Conservation (phyloP, 768 basidiomycete genomes). For the Lactifluus volemus region DNA sequence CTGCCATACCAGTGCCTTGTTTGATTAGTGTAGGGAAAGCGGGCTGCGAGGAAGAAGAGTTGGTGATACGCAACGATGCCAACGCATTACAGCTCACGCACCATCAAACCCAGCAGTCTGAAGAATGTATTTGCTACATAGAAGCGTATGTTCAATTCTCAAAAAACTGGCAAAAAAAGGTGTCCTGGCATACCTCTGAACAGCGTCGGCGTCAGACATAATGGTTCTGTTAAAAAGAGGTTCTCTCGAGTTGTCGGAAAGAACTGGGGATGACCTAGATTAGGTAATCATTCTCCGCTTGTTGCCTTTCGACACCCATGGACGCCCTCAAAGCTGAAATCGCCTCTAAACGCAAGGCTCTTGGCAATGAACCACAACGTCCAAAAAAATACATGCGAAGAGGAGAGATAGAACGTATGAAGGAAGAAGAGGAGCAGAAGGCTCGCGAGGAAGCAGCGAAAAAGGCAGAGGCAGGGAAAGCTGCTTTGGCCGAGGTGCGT, state of each 20-base stretch:
- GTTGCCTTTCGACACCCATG: constrained; percentile 38
- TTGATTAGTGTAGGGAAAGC: constrained; percentile 89
- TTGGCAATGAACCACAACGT: constrained; percentile 44
- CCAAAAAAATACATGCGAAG: constrained; percentile 84
- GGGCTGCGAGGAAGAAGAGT: constrained; percentile 39
- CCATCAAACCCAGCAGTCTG: constrained; percentile 96
- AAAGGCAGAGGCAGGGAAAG: constrained; percentile 7
- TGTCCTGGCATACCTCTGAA: constrained; percentile 41
- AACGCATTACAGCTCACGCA: constrained; percentile 26
- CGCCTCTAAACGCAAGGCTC: constrained; percentile 73
- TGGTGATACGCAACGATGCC: constrained; percentile 8
- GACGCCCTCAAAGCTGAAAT: constrained; percentile 88
- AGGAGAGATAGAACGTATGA: constrained; percentile 57
- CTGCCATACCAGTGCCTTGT: constrained; percentile 82
- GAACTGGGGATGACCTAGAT: constrained; percentile 22
- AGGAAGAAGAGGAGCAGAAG: constrained; percentile 18
- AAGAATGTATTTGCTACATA: constrained; percentile 69
- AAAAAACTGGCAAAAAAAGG: not conserved
- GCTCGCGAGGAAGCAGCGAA: constrained; percentile 16
- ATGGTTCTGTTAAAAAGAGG: constrained; percentile 23
- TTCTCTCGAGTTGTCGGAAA: constrained; percentile 11
- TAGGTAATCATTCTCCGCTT: constrained; percentile 3
- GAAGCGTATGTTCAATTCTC: constrained; percentile 11
- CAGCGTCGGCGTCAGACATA: constrained; percentile 51
- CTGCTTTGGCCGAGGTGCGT: constrained; percentile 25